Percentiles rank a stretch among this genome's conserved stretches.
Conservation (phyloP, 305 asterid genomes). For the Fraxinus nigra region DNA sequence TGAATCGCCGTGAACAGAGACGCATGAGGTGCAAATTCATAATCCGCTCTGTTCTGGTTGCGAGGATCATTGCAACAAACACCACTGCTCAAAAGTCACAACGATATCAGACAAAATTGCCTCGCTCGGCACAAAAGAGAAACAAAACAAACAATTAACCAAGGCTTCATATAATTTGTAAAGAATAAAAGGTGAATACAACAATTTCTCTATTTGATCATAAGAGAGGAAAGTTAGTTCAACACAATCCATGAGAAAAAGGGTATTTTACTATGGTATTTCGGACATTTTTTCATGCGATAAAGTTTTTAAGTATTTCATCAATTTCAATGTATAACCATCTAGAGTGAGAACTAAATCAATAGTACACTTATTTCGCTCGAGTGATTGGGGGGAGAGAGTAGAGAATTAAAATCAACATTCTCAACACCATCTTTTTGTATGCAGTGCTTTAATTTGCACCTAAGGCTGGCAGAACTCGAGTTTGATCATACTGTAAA, state of each 20-base stretch:
- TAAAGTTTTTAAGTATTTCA: not conserved
- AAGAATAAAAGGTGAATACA: not conserved
- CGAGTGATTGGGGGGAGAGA: not conserved
- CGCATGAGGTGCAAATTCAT: no score
- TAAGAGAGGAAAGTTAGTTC: not conserved
- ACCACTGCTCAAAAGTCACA: no score
- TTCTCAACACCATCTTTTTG: not conserved
- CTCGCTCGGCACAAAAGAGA: no score
- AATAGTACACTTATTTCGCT: conserved; percentile 1
- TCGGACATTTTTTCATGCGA: not conserved
- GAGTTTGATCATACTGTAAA: not conserved
- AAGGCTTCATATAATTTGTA: no score
- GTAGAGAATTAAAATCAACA: not conserved
- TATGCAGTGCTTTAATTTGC: conserved; percentile 4
- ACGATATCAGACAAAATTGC: no score
- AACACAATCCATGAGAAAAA: not conserved
- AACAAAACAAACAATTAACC: no score
- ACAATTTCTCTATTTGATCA: not conserved
- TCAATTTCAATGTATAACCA: not conserved
- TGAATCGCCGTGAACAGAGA: no score
- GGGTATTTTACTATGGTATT: not conserved
- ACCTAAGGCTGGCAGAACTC: not conserved
- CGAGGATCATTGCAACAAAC: no score
- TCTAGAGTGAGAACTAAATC: conserved; percentile 9
- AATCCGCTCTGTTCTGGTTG: no score